These are phyloP conservation scores for Eimeria mitis DNA, from an alignment of 169 alveolate species.

Conservation along the genomic window DNA sequence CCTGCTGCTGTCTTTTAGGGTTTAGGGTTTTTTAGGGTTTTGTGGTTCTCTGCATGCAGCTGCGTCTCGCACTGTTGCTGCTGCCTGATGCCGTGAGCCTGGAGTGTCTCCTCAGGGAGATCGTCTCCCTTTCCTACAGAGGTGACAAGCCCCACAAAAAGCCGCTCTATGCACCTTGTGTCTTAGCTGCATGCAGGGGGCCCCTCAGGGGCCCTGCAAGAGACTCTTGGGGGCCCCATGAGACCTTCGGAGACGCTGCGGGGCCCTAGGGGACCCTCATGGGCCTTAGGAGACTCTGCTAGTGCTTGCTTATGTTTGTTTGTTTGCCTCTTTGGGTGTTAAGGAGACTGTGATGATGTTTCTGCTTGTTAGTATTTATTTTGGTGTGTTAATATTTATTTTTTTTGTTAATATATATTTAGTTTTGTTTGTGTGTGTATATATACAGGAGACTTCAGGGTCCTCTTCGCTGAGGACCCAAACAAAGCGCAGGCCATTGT, in stretches of 20 bases:
- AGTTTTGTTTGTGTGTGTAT: neutral
- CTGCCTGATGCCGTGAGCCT: neutral
- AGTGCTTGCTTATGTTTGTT: too few relatives aligned
- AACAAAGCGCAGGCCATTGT: slow-evolving; percentile 37
- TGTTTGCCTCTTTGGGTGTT: neutral
- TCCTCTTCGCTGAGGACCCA: slow-evolving; percentile 46
- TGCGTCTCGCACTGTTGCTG: slow-evolving; percentile 46
- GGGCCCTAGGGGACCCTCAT: neutral
- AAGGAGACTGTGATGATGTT: too few relatives aligned
- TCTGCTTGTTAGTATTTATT: too few relatives aligned
- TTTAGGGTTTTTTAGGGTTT: neutral
- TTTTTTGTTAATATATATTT: too few relatives aligned
- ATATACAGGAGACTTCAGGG: slow-evolving; percentile 14
- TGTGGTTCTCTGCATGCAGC: neutral
- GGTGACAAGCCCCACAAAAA: neutral
- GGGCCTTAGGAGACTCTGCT: neutral
- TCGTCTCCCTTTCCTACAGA: slow-evolving; percentile 13
- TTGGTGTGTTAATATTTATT: too few relatives aligned
- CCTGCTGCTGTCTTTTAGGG: neutral
- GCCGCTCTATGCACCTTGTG: too few relatives aligned
- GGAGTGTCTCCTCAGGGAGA: neutral
- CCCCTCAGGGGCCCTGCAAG: neutral
- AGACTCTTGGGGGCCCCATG: neutral
- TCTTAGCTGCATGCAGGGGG: neutral
- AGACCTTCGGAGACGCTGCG: neutral